Evolutionary conservation across 2,329 filamentous ascomycete genomes (phyloP).

Genomic region (Cordyceps cicadae): DNA sequence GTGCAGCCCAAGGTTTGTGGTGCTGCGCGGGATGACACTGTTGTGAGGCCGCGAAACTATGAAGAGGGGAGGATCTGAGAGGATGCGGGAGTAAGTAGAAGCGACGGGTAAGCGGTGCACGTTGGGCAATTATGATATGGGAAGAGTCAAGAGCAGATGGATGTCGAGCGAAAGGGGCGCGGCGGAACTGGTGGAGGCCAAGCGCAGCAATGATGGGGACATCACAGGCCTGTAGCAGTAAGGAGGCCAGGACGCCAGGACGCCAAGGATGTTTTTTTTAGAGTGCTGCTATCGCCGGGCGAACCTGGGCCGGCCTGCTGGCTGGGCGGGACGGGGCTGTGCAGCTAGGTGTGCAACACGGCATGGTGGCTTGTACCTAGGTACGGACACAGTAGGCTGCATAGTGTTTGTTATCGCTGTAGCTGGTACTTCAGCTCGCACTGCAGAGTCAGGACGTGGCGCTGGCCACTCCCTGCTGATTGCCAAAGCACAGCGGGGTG

Average conservation of each 20-base stretch:
- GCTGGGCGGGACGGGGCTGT: not conserved
- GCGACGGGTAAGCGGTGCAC: not conserved
- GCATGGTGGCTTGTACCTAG: not conserved
- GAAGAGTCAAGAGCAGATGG: not conserved
- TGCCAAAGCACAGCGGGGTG: not conserved
- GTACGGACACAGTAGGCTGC: not conserved
- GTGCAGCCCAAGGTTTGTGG: not conserved
- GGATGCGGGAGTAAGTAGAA: not conserved
- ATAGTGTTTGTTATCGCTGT: not conserved
- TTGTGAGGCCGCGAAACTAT: not conserved
- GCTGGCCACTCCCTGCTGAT: not conserved
- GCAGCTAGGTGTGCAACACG: not conserved
- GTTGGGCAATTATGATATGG: not conserved
- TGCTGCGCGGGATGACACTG: not conserved
- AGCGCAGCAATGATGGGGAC: constrained; percentile 1
- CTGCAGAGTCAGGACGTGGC: not conserved
- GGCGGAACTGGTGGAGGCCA: constrained; percentile 4
- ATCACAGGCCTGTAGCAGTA: not conserved
- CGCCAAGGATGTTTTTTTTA: not conserved
- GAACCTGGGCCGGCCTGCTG: not conserved
- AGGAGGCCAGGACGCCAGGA: not conserved
- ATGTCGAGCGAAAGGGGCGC: constrained; percentile 5
- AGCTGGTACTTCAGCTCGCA: not conserved
- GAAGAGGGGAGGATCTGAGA: not conserved
- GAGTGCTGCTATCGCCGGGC: not conserved